A percentile compares a stretch with the other conserved stretches of the same genome.
These are phyloP conservation scores for Russula emetica DNA, from an alignment of 768 basidiomycete species.

Conservation along the genomic window DNA sequence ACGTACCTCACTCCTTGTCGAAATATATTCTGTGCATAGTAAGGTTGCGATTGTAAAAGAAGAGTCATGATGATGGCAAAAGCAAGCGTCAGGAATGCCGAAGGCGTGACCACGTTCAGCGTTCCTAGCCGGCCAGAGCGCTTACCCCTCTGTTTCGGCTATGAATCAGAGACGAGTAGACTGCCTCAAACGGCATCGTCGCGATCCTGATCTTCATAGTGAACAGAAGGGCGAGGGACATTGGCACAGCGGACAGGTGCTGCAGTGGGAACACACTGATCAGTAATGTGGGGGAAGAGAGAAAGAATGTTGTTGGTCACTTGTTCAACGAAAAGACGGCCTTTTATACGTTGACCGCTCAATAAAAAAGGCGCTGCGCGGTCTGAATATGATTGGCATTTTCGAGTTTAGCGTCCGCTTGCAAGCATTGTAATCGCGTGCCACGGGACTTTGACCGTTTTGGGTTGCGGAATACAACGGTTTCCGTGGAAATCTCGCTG, in stretches of 20 bases:
- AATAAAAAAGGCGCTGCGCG: neutral
- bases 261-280: neutral
- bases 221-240: slow-evolving; percentile 17
- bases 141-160: slow-evolving; percentile 26
- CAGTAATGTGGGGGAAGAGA: neutral
- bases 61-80: neutral
- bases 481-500: slow-evolving; percentile 6
- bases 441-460: slow-evolving; percentile 12
- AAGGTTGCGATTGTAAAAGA: neutral
- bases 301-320: neutral
- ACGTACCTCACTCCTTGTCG: too few relatives aligned
- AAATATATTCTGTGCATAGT: neutral
- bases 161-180: slow-evolving; percentile 24
- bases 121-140: slow-evolving; percentile 12
- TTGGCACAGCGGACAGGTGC: slow-evolving; percentile 5
- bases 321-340: slow-evolving; percentile 1
- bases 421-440: slow-evolving; percentile 6
- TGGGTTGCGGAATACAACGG: slow-evolving; percentile 13
- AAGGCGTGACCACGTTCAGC: neutral
- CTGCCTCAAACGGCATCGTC: slow-evolving; percentile 12
- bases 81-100: neutral
- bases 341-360: slow-evolving; percentile 19
- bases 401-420: slow-evolving; percentile 17
- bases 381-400: slow-evolving; percentile 9
- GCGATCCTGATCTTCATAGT: slow-evolving; percentile 23